Conservation (phyloP, 2,329 filamentous ascomycete species). For the Neopestalotiopsis sp. region DNA sequence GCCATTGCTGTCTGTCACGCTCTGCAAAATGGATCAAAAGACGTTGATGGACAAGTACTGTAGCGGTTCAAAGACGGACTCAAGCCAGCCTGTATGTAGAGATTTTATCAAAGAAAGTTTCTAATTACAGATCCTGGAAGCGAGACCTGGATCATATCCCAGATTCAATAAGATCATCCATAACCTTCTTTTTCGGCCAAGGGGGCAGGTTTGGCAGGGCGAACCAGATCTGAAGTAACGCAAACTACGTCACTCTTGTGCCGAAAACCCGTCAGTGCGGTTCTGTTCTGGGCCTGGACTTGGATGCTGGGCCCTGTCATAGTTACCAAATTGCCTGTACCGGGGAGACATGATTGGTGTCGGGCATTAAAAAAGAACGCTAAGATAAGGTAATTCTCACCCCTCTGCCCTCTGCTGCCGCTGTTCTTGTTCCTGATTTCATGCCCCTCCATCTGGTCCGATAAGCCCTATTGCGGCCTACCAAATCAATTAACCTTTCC, state of each 20-base stretch:
- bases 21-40: not conserved
- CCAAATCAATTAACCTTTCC: not conserved
- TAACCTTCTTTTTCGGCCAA: not conserved
- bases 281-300: not conserved
- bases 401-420: not conserved
- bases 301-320: too few species aligned
- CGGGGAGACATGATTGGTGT: not conserved
- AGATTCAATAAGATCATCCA: not conserved
- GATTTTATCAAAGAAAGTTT: not conserved
- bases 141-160: not conserved
- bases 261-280: not conserved
- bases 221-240: constrained; percentile 4
- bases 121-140: not conserved
- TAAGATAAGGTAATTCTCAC: constrained; percentile 21
- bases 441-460: constrained; percentile 17
- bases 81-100: not conserved
- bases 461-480: constrained; percentile 6
- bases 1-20: not conserved
- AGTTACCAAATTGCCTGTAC: too few species aligned
- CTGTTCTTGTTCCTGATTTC: not conserved
- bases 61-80: too few species aligned
- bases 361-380: constrained; percentile 8
- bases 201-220: not conserved
- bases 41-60: not conserved
- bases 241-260: constrained; percentile 10